Evolutionary conservation across 768 basidiomycete species (phyloP).

Genomic region (Amanita muscaria): DNA sequence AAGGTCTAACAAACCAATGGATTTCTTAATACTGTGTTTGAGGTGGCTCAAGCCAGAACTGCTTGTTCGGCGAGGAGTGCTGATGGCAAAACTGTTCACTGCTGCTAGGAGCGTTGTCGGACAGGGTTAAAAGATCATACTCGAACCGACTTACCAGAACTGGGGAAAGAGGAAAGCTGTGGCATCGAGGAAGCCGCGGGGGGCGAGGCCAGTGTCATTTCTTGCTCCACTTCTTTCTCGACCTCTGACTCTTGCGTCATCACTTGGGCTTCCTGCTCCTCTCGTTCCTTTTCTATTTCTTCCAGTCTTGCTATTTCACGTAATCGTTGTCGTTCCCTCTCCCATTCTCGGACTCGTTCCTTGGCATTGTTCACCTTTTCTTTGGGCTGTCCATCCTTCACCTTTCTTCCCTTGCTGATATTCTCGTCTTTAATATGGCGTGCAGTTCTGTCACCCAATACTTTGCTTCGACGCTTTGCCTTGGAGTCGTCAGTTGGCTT

Average conservation of each 20-base stretch:
- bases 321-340: conserved; percentile 58
- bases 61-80: conserved; percentile 8
- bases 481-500: conserved; percentile 9
- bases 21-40: conserved; percentile 65
- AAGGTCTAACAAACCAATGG: conserved; percentile 46
- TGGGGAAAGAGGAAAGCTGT: conserved; percentile 21
- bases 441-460: conserved; percentile 7
- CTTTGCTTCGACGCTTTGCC: conserved; percentile 7
- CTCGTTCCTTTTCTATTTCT: conserved; percentile 45
- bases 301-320: conserved; percentile 59
- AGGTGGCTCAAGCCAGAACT: conserved; percentile 5
- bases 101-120: conserved; percentile 10
- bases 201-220: neutral
- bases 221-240: conserved; percentile 13
- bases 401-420: conserved; percentile 9
- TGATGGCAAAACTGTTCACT: conserved; percentile 18
- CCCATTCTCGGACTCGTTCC: conserved; percentile 69
- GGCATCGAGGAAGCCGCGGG: conserved; percentile 8
- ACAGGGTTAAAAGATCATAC: conserved; percentile 3
- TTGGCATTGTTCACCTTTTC: conserved; percentile 36
- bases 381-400: conserved; percentile 9
- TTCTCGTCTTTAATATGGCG: conserved; percentile 7
- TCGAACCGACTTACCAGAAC: conserved; percentile 16
- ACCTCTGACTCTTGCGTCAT: conserved; percentile 17
- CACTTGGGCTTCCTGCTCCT: conserved; percentile 30